Percentiles rank a stretch among this genome's conserved stretches.
Evolutionary conservation across 345 rosid species (phyloP).

Genomic region (Cardamine occulta): DNA sequence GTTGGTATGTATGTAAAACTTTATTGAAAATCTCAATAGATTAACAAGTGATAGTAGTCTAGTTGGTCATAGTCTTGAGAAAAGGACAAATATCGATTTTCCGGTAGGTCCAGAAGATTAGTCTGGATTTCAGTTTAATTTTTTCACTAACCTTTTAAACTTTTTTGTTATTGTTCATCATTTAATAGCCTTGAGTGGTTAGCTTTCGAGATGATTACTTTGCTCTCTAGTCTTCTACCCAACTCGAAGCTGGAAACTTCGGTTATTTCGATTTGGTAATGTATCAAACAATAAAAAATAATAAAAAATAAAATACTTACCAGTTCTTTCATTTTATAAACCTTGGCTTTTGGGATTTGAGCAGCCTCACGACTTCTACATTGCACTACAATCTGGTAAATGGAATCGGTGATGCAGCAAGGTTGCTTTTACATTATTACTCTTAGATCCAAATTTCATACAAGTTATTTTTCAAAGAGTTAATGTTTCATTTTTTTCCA

Average conservation of each 20-base stretch:
- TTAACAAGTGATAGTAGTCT: neutral
- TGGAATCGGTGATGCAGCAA: constrained; percentile 46
- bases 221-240: constrained; percentile 65
- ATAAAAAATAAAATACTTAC: too few relatives aligned
- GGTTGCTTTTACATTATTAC: constrained; percentile 23
- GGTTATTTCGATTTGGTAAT: too few relatives aligned
- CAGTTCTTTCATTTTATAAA: neutral
- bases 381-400: constrained; percentile 42
- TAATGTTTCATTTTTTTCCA: neutral
- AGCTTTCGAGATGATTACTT: constrained; percentile 60
- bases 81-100: too few relatives aligned
- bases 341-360: constrained; percentile 2
- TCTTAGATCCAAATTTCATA: neutral
- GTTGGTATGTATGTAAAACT: constrained; percentile 34
- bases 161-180: too few relatives aligned
- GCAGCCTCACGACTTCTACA: constrained; percentile 42
- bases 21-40: neutral
- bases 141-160: neutral
- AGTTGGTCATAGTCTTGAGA: constrained; percentile 1
- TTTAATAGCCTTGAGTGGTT: constrained; percentile 67
- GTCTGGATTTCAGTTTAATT: neutral
- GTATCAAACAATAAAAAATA: too few relatives aligned
- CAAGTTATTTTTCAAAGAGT: neutral
- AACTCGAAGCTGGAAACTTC: constrained; percentile 65
- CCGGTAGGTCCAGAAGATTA: too few relatives aligned